phyloP scores from a whole-genome alignment of 2,329 filamentous ascomycete genomes.

The Teratosphaeria viscida region DNA sequence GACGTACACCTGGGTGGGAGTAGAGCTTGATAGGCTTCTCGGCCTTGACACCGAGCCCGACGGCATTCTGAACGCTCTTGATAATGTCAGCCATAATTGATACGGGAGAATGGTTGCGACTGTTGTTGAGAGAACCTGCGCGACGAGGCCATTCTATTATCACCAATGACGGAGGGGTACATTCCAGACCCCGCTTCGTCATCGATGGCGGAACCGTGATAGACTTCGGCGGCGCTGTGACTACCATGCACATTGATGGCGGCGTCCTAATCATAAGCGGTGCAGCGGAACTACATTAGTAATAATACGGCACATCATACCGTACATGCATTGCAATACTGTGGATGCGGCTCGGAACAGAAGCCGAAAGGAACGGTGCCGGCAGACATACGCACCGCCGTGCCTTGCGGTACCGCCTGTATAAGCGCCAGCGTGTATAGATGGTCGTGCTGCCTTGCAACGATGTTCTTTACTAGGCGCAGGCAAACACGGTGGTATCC shows the following conservation, averaged over 20 bases:
- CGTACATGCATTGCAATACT: neutral
- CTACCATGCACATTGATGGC: neutral
- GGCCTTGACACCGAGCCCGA: neutral
- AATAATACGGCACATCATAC: neutral
- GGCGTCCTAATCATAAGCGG: neutral
- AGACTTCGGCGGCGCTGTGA: neutral
- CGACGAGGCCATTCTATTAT: neutral
- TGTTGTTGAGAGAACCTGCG: neutral
- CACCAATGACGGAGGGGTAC: neutral
- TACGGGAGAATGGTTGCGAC: neutral
- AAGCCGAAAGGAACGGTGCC: no score
- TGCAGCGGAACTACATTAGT: neutral
- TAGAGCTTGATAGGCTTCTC: slow-evolving; percentile 21
- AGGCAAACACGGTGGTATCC: no score
- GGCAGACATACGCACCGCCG: no score
- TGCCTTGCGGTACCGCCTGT: no score
- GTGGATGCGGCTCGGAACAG: neutral
- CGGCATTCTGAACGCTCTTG: neutral
- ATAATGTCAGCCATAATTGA: neutral
- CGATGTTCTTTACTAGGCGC: no score
- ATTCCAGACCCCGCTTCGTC: neutral
- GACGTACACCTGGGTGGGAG: slow-evolving; percentile 13
- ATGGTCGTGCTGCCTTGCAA: no score
- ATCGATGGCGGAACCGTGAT: neutral
- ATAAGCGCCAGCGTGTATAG: no score